Evolutionary conservation across 108 stramenopile species (phyloP).

Genomic region (Seminavis robusta): DNA sequence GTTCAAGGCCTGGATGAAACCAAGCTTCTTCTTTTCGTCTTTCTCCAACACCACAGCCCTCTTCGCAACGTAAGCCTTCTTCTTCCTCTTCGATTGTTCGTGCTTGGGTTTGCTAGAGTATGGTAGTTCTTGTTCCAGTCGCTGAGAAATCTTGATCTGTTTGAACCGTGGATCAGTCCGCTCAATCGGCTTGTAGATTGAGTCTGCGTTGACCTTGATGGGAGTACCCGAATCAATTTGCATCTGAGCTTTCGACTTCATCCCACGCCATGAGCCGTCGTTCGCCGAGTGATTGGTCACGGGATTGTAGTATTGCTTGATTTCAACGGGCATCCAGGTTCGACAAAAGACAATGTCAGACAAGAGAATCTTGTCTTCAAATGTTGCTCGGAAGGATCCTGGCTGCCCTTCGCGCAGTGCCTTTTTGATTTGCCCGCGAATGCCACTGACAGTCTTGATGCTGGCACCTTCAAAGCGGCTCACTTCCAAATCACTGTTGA

Average conservation of each 20-base stretch:
- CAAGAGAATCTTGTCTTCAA: constrained; percentile 98
- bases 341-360: constrained; percentile 97
- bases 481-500: constrained; percentile 97
- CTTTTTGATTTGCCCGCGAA: constrained; percentile 96
- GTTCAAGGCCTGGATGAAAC: constrained; percentile 80
- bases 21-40: constrained; percentile 73
- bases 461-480: constrained; percentile 91
- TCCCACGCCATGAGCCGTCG: constrained; percentile 80
- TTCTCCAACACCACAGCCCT: constrained; percentile 83
- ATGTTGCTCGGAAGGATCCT: constrained; percentile 94
- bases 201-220: constrained; percentile 93
- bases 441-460: constrained; percentile 94
- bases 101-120: constrained; percentile 93
- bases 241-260: constrained; percentile 91
- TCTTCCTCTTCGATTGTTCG: constrained; percentile 52
- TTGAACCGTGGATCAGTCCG: constrained; percentile 78
- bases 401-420: constrained; percentile 85
- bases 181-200: constrained; percentile 97
- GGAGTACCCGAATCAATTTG: constrained; percentile 85
- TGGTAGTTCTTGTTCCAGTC: constrained; percentile 89
- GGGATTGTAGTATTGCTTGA: constrained; percentile 94
- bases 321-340: constrained; percentile 96
- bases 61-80: constrained; percentile 80
- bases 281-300: constrained; percentile 76
- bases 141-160: constrained; percentile 81